phyloP scores from a whole-genome alignment of 148 eudicot genomes.

The Persicaria tinctoria region DNA sequence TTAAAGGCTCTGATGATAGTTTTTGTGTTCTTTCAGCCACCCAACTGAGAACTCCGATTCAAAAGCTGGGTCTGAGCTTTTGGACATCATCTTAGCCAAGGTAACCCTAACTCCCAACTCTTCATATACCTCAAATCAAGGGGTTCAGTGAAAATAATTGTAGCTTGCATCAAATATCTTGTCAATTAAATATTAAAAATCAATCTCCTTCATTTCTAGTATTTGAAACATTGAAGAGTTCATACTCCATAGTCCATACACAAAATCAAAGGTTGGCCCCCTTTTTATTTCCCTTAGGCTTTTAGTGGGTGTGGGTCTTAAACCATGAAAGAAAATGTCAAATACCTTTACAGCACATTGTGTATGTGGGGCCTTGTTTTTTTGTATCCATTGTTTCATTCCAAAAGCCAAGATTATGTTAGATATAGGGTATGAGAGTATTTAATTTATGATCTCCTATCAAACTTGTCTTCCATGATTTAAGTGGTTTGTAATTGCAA shows the following conservation, averaged over 20 bases:
- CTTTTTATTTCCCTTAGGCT: no score
- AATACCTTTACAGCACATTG: background rate
- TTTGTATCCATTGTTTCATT: background rate
- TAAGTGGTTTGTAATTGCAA: background rate
- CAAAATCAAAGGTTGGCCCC: no score
- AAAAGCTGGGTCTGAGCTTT: constrained; percentile 68
- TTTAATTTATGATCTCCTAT: background rate
- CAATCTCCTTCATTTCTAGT: no score
- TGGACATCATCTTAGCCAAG: constrained; percentile 78
- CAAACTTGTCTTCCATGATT: background rate
- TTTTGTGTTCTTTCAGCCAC: constrained; percentile 37
- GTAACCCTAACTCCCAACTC: constrained; percentile 16
- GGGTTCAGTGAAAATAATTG: background rate
- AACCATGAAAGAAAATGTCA: background rate
- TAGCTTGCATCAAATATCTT: background rate
- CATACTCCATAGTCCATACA: no score
- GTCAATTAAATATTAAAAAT: no score
- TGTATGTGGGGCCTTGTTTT: background rate
- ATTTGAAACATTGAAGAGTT: no score
- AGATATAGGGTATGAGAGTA: background rate
- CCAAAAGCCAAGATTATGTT: background rate
- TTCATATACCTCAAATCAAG: background rate
- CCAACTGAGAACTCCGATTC: constrained; percentile 60
- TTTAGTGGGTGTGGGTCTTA: no score
- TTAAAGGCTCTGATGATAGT: background rate